Conservation (phyloP, 495 filamentous ascomycete species). For the Penicillium alfredii region DNA sequence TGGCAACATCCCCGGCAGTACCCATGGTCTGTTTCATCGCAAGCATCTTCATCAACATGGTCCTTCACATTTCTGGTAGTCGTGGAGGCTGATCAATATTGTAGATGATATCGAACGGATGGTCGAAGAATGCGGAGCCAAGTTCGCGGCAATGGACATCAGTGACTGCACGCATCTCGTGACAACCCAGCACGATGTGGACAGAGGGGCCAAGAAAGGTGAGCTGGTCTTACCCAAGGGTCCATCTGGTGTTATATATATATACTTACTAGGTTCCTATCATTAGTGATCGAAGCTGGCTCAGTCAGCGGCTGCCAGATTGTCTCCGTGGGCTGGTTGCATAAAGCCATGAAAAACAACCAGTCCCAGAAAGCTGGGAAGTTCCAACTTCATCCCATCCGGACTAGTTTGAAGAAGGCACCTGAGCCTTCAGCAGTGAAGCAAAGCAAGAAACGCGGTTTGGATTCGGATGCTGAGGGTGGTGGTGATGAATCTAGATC, state of each 20-base stretch:
- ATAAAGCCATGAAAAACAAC: not conserved
- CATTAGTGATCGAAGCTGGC: slow-evolving; percentile 4
- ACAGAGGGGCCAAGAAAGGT: slow-evolving; percentile 6
- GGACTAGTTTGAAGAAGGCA: too few species aligned
- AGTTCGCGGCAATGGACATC: not conserved
- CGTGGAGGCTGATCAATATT: too few species aligned
- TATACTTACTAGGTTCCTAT: not conserved
- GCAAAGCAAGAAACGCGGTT: not conserved
- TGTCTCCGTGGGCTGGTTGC: slow-evolving; percentile 10
- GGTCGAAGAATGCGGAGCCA: slow-evolving; percentile 8
- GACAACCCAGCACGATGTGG: slow-evolving; percentile 4
- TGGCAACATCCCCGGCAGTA: slow-evolving; percentile 49
- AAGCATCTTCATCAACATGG: not conserved
- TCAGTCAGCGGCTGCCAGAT: not conserved
- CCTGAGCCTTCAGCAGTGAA: too few species aligned
- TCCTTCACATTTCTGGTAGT: too few species aligned
- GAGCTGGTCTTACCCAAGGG: not conserved
- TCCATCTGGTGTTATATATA: too few species aligned
- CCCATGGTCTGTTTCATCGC: slow-evolving; percentile 38
- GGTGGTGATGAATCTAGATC: too few species aligned
- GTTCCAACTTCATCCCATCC: too few species aligned
- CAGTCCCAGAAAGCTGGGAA: not conserved
- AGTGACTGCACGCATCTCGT: slow-evolving; percentile 14
- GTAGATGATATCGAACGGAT: slow-evolving; percentile 4
- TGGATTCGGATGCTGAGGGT: not conserved